These are phyloP conservation scores for Globisporangium camurandrum DNA, from an alignment of 352 stramenopile genomes.

Conservation along the genomic window DNA sequence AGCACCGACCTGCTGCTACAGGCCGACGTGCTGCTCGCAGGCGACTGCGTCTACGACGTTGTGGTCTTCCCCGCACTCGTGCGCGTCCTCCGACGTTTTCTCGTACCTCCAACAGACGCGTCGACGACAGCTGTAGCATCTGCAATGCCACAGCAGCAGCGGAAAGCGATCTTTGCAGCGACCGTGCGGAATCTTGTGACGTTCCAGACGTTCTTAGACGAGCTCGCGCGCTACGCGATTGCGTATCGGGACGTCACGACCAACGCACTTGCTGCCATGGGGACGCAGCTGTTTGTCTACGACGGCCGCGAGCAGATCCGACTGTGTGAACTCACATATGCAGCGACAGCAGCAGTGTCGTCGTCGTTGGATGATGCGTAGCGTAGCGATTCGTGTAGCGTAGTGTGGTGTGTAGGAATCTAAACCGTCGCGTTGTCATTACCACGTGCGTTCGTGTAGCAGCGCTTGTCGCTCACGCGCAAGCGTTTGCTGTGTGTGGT, in stretches of 20 bases:
- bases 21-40: conserved; percentile 57
- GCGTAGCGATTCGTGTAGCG: too few species aligned
- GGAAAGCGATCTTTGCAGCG: conserved; percentile 61
- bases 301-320: conserved; percentile 62
- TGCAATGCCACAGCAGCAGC: conserved; percentile 6
- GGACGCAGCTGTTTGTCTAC: conserved; percentile 40
- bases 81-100: conserved; percentile 49
- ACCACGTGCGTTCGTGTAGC: too few species aligned
- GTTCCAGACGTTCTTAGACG: conserved; percentile 67
- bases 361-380: too few species aligned
- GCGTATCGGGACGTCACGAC: conserved; percentile 58
- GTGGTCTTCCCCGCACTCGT: conserved; percentile 46
- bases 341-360: neutral
- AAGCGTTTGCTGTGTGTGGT: too few species aligned
- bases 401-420: too few species aligned
- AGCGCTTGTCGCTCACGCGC: too few species aligned
- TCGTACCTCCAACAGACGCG: conserved; percentile 16
- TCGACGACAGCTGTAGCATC: neutral
- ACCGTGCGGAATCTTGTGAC: conserved; percentile 73
- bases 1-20: conserved; percentile 14
- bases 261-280: conserved; percentile 32
- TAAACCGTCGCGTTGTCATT: too few species aligned
- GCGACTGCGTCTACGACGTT: conserved; percentile 77
- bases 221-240: conserved; percentile 41
- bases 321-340: conserved; percentile 27